Evolutionary conservation across 208 protist genomes (phyloP), one percentile per base, ranked within the genome.

Genomic region (Leishmania tropica): DNA sequence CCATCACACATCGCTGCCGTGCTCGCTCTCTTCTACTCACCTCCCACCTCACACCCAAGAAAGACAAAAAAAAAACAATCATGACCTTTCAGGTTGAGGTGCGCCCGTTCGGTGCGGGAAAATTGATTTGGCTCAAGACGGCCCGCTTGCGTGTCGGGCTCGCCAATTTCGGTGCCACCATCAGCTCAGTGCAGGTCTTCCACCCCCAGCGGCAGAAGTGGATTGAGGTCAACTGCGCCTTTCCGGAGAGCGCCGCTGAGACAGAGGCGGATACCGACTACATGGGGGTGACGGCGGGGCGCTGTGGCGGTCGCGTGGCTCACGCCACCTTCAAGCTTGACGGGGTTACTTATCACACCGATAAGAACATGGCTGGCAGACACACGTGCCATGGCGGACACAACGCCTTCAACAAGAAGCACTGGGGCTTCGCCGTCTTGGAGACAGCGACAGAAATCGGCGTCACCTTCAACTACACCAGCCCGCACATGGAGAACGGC

Each of bases 401-500:
- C 35, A 85, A 87, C 47, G 84, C 88, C 45, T 91, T 89, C 42
- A 53, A 89, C 76, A 91, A 88, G 85, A 87, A 90, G 70, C 83
- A 86, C 47, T 94, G 90, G 90, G 53, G 53, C 58, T 87, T 81
- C 76, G 48, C 56, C 48, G 35, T 76, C 24, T 10, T 7, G 11
- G 72, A 84, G 76, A 54, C 64, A 0, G 13, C 81, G 15, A 67
- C 85, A 51, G 81, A 76, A 28, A 80, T 83, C 10, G 65, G 74
- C 0, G 84, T 85, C 10, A 31, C 28, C n/a, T 85, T 85, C 78
- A 82, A 75, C 64, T 85, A 85, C 77, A 79, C 74, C 15, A 90
- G 84, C 62, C 79, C 89, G 24, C 88, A 94, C 83, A 86, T 94
- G 75, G 89, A 94, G 75, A 89, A 94, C 42, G 89, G 89, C 67